Conservation (phyloP, 805 yeast species). For the Zygoascus biomembranicola region DNA sequence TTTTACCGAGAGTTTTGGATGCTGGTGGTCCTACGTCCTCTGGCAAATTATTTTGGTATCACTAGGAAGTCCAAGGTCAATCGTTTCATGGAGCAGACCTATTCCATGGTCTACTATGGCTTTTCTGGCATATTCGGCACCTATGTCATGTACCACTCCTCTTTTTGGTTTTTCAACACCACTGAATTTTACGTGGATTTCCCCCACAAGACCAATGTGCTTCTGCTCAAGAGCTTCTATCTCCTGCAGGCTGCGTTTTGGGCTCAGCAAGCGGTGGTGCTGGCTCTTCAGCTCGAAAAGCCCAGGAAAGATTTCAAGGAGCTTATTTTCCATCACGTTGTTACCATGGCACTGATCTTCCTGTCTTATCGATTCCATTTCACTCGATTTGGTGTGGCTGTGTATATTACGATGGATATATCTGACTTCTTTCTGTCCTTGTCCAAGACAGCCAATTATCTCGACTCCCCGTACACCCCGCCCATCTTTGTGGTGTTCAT, state of each 20-base stretch:
- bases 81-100: slow-evolving; percentile 91
- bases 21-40: slow-evolving; percentile 71
- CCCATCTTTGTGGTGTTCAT: slow-evolving; percentile 66
- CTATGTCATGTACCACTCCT: slow-evolving; percentile 75
- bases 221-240: slow-evolving; percentile 70
- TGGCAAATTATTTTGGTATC: slow-evolving; percentile 50
- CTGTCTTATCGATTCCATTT: slow-evolving; percentile 88
- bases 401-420: slow-evolving; percentile 92
- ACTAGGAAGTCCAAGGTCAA: slow-evolving; percentile 47
- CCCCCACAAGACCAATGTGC: slow-evolving; percentile 74
- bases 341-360: slow-evolving; percentile 82
- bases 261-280: slow-evolving; percentile 89
- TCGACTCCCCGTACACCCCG: slow-evolving; percentile 56
- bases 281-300: slow-evolving; percentile 78
- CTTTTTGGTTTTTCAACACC: slow-evolving; percentile 87
- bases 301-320: slow-evolving; percentile 93
- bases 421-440: slow-evolving; percentile 81
- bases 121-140: slow-evolving; percentile 79
- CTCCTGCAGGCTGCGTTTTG: slow-evolving; percentile 93
- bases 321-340: slow-evolving; percentile 84
- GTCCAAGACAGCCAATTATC: slow-evolving; percentile 81
- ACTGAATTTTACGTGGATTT: slow-evolving; percentile 67
- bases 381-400: slow-evolving; percentile 88
- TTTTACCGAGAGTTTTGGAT: slow-evolving; percentile 84
- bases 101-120: slow-evolving; percentile 74